Evolutionary conservation across 148 eudicot genomes (phyloP).

Genomic region (Polygonum aviculare): DNA sequence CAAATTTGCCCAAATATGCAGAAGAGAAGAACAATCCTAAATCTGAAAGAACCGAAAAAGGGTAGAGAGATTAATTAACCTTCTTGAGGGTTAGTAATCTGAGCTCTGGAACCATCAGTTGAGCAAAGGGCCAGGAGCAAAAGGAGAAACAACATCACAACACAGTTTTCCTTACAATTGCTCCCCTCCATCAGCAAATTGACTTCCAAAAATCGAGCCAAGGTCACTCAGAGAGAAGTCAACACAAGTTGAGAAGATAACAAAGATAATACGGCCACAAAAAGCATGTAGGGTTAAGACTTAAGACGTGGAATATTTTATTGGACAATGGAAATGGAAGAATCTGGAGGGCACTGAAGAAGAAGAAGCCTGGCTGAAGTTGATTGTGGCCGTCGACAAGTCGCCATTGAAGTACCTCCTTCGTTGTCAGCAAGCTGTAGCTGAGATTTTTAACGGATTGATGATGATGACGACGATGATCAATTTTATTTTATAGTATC

Average conservation of each 20-base stretch:
- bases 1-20: too few species aligned
- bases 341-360: background rate
- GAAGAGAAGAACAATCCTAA: background rate
- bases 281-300: background rate
- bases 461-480: too few species aligned
- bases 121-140: background rate
- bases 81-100: background rate
- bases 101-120: background rate
- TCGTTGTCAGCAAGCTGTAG: too few species aligned
- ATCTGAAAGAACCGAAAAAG: too few species aligned
- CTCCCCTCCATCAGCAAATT: conserved; percentile 6
- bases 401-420: too few species aligned
- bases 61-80: background rate
- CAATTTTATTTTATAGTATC: too few species aligned
- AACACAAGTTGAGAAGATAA: background rate
- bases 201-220: background rate
- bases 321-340: background rate
- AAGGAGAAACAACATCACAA: background rate
- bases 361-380: background rate
- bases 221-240: background rate
- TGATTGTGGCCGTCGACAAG: background rate
- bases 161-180: background rate
- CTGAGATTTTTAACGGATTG: too few species aligned
- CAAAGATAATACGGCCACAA: background rate
- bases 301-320: background rate